A percentile compares a stretch with the other conserved stretches of the same genome.
Conservation (phyloP, 371 early-diverging fungal species). For the Mortierella sp. region DNA sequence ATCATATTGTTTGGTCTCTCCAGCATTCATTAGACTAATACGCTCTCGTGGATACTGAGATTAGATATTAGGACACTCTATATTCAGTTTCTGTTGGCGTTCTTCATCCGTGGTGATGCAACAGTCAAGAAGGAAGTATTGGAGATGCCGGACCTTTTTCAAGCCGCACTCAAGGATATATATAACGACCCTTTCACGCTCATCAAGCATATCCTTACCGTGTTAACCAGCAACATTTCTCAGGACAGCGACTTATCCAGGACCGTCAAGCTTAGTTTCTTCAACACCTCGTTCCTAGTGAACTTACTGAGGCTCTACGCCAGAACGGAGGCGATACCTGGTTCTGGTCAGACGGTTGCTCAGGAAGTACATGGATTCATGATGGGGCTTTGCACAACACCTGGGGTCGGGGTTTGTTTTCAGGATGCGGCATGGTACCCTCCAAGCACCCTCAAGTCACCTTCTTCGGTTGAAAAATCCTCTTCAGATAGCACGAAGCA, state of each 20-base stretch:
- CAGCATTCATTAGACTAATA: too few species aligned
- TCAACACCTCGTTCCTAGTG: slow-evolving; percentile 74
- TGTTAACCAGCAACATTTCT: slow-evolving; percentile 68
- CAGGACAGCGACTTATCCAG: slow-evolving; percentile 70
- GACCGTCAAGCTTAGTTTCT: slow-evolving; percentile 69
- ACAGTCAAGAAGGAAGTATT: slow-evolving; percentile 74
- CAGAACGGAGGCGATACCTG: slow-evolving; percentile 59
- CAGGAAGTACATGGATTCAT: slow-evolving; percentile 78
- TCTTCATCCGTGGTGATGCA: slow-evolving; percentile 76
- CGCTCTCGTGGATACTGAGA: slow-evolving; percentile 15
- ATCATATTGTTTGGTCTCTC: too few species aligned
- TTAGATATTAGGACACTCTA: slow-evolving; percentile 69
- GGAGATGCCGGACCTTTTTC: slow-evolving; percentile 74
- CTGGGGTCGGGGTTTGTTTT: slow-evolving; percentile 82
- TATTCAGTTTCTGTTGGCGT: slow-evolving; percentile 80
- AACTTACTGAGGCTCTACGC: slow-evolving; percentile 68
- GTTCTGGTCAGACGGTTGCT: slow-evolving; percentile 62
- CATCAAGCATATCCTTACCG: slow-evolving; percentile 68
- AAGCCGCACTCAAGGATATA: slow-evolving; percentile 72
- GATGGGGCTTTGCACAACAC: slow-evolving; percentile 75
- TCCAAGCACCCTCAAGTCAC: slow-evolving; percentile 44
- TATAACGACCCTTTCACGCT: slow-evolving; percentile 71
- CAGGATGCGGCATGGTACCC: slow-evolving; percentile 84
- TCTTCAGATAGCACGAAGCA: slow-evolving; percentile 49
- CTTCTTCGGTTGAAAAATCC: slow-evolving; percentile 27